Percentiles rank a stretch among this genome's conserved stretches.
Evolutionary conservation across 345 rosid species (phyloP).

Genomic region (Rhodamnia argentea): DNA sequence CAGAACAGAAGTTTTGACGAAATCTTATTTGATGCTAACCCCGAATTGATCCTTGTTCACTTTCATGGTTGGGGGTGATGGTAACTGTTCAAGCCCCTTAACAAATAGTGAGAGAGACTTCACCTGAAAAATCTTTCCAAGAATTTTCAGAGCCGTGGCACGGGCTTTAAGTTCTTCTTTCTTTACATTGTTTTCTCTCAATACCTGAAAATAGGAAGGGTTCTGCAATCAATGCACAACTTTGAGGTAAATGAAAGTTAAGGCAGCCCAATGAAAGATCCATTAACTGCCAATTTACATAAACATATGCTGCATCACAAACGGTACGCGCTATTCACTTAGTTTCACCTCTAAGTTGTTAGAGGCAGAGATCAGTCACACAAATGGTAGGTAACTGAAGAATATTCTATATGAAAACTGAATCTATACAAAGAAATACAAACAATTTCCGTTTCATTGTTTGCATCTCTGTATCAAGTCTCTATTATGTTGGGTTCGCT

Average conservation of each 20-base stretch:
- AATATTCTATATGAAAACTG: not conserved
- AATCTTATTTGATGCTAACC: not conserved
- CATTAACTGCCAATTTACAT: not conserved
- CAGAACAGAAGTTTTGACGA: not conserved
- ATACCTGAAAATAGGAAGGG: conserved; percentile 30
- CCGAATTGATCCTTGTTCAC: not conserved
- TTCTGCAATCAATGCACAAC: not conserved
- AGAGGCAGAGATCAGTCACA: not conserved
- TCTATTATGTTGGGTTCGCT: not conserved
- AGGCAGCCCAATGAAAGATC: not conserved
- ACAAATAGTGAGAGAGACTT: not conserved
- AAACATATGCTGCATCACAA: not conserved
- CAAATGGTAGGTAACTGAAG: not conserved
- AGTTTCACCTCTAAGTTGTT: not conserved
- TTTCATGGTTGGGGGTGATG: not conserved
- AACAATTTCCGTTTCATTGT: not conserved
- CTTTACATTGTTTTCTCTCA: conserved; percentile 47
- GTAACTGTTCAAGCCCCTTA: not conserved
- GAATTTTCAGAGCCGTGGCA: conserved; percentile 57
- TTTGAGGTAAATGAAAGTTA: not conserved
- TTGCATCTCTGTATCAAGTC: not conserved
- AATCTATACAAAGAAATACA: not conserved
- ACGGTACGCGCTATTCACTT: not conserved
- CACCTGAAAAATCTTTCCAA: conserved; percentile 90
- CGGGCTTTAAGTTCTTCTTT: conserved; percentile 74